These are phyloP conservation scores for Mucuna pruriens DNA, from an alignment of 306 rosid genomes.

Conservation along the genomic window DNA sequence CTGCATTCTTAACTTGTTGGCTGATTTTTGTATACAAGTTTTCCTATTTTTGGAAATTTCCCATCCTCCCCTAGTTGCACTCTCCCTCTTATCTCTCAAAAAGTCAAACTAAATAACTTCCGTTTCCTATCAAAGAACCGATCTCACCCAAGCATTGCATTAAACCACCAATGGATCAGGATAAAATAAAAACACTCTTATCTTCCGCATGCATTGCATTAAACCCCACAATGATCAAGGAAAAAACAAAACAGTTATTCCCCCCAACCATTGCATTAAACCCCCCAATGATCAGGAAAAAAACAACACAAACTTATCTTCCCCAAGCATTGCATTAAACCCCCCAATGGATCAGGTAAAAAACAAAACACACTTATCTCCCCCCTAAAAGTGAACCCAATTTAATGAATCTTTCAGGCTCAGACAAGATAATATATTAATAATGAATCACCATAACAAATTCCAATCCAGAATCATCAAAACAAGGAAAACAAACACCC, in stretches of 20 bases:
- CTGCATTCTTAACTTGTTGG: constrained; percentile 17
- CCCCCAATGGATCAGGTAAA: neutral
- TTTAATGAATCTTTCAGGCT: neutral
- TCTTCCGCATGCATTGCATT: neutral
- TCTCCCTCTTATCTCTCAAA: neutral
- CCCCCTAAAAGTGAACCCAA: neutral
- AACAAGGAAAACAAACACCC: constrained; percentile 35
- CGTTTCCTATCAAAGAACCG: neutral
- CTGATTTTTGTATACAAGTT: neutral
- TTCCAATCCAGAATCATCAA: constrained; percentile 4
- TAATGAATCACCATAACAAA: neutral
- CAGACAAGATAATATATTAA: neutral
- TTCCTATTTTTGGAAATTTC: neutral
- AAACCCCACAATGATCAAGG: neutral
- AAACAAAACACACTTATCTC: neutral
- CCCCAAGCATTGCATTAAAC: neutral
- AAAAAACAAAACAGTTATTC: neutral
- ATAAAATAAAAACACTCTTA: neutral
- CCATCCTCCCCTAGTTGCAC: neutral
- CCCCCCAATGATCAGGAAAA: neutral
- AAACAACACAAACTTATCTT: constrained; percentile 7
- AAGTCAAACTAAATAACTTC: neutral
- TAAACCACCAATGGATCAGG: neutral
- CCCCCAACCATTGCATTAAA: neutral
- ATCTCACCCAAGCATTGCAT: constrained; percentile 15